These are phyloP conservation scores for Leucaena leucocephala DNA, from an alignment of 306 rosid genomes.

Conservation along the genomic window DNA sequence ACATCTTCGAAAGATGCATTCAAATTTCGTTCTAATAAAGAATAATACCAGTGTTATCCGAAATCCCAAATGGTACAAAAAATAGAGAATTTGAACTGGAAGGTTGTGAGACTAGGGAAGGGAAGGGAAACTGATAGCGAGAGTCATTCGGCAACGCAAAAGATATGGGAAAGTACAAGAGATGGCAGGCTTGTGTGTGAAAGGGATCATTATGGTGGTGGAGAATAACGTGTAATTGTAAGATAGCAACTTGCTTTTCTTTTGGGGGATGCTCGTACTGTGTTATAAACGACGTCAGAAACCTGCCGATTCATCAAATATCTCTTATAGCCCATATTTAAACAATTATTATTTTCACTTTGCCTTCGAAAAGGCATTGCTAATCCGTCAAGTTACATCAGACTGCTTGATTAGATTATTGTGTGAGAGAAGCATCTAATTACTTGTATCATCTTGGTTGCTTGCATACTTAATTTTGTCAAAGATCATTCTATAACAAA, in stretches of 20 bases:
- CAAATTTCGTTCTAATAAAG: background rate
- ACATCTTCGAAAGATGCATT: background rate
- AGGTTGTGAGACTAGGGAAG: background rate
- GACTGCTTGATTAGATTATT: background rate
- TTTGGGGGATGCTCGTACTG: background rate
- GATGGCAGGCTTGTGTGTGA: background rate
- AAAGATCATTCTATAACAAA: background rate
- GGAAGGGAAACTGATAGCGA: background rate
- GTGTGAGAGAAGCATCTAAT: background rate
- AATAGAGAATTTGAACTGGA: background rate
- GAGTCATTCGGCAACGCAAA: background rate
- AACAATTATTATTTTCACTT: background rate
- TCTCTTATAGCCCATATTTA: background rate
- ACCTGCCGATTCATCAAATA: background rate
- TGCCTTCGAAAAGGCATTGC: background rate
- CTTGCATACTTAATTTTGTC: background rate
- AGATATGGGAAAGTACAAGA: background rate
- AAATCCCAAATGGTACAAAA: background rate
- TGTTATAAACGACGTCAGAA: background rate
- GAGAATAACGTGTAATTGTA: background rate
- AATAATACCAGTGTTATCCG: background rate
- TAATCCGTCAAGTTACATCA: background rate
- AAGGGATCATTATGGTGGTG: background rate
- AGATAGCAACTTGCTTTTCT: background rate
- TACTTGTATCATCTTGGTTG: background rate